Evolutionary conservation across 2,329 filamentous ascomycete species (phyloP), one percentile per base, ranked within the genome.

Genomic region (Sporothrix variecibatus): DNA sequence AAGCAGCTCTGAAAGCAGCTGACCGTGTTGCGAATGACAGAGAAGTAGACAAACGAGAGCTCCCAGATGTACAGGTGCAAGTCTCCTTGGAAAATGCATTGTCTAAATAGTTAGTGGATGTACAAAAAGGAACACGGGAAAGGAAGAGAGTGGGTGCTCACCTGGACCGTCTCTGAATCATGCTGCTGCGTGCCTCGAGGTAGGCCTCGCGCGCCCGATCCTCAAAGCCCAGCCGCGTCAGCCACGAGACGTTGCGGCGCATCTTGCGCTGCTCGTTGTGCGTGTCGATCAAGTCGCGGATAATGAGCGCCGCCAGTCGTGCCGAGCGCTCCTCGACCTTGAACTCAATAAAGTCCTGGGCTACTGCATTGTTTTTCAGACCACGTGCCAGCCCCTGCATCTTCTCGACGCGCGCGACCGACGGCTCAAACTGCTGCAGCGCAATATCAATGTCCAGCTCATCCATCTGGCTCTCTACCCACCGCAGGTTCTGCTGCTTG

Each of bases 401-500:
- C 79, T 93, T 94, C 82, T 98, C 96, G 0, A 98, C 92, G 40
- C 92, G 90, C 5, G 88, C 87, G 0, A 98, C 96, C 0, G 96
- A 93, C 26, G 91, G 89, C 78, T 98, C 94, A 77, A 97, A 96
- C 58, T 90, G 89, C 81, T 98, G 95, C 70, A 98, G 87, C 0
- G 96, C 95, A 79, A 99, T 95, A 78, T 97, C 92, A 78, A 98
- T 98, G 80, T 99, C 96, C 6, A 99, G 89, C 80, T 97, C 94
- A 80, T 99, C 96, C 82, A 99, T 93, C 83, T 98, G 94, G 71
- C 91, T 90, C 81, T 99, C 96, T 0, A 99, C 94, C 94, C 94
- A 98, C 72, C 95, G 93, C 65, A 99, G 87, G 80, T 96, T 98
- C 81, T 98, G 94, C 82, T 98, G 95, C 79, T 97, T 97, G 68